phyloP scores from a whole-genome alignment of 192 early-diverging fungal genomes.

The Backusella westeae region DNA sequence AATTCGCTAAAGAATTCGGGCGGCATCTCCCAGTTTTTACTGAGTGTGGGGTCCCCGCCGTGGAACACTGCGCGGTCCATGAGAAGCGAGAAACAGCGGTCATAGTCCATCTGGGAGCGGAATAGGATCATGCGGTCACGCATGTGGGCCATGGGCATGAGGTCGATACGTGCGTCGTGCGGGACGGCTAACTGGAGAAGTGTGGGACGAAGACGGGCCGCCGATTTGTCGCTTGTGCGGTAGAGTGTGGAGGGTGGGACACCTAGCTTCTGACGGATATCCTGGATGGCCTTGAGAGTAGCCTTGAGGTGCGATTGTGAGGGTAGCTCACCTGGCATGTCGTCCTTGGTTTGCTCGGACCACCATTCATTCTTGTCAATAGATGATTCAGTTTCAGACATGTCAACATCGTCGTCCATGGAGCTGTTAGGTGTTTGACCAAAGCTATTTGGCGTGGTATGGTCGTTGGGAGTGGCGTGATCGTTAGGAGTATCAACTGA shows the following conservation, averaged over 20 bases:
- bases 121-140: conserved; percentile 43
- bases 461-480: neutral
- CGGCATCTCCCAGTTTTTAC: conserved; percentile 33
- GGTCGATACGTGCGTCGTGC: conserved; percentile 37
- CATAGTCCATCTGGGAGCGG: conserved; percentile 32
- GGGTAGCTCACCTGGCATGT: neutral
- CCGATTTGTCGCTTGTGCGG: neutral
- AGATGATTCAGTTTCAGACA: neutral
- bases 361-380: neutral
- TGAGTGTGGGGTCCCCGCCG: conserved; percentile 32
- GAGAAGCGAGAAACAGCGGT: conserved; percentile 30
- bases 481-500: neutral
- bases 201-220: conserved; percentile 17
- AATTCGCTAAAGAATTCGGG: conserved; percentile 29
- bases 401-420: neutral
- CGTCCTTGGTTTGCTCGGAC: neutral
- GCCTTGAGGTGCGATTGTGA: neutral
- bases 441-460: neutral
- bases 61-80: conserved; percentile 23
- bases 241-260: neutral
- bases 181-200: conserved; percentile 23
- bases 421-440: neutral
- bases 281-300: conserved; percentile 27
- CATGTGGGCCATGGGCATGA: conserved; percentile 33
- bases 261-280: conserved; percentile 26